Evolutionary conservation across 2,329 filamentous ascomycete genomes (phyloP).

Genomic region (Pestalotiopsis sp.): DNA sequence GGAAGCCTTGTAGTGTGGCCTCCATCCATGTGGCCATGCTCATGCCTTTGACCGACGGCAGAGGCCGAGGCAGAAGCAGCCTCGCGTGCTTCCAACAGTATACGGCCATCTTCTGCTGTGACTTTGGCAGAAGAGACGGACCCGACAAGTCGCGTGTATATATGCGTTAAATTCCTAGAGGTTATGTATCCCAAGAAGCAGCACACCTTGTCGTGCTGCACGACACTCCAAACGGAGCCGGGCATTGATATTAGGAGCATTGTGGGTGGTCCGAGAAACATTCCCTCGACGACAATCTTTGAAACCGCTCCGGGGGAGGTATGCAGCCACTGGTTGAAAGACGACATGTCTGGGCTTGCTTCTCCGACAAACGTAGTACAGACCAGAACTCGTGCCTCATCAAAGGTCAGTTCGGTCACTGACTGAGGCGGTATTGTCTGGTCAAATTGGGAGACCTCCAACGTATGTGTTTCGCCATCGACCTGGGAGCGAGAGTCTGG

Average conservation of each 20-base stretch:
- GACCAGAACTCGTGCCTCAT: slow-evolving; percentile 65
- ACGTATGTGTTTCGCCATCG: slow-evolving; percentile 28
- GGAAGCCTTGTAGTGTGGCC: slow-evolving; percentile 26
- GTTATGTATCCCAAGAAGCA: slow-evolving; percentile 67
- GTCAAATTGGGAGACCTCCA: slow-evolving; percentile 37
- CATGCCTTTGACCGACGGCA: slow-evolving; percentile 32
- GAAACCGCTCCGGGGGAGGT: slow-evolving; percentile 58
- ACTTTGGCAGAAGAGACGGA: slow-evolving; percentile 51
- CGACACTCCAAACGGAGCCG: slow-evolving; percentile 63
- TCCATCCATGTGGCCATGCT: slow-evolving; percentile 19
- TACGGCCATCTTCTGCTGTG: slow-evolving; percentile 56
- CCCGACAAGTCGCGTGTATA: slow-evolving; percentile 62
- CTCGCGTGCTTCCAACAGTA: slow-evolving; percentile 57
- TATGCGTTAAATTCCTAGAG: slow-evolving; percentile 68
- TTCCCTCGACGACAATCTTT: slow-evolving; percentile 66
- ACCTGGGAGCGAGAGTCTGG: slow-evolving; percentile 28
- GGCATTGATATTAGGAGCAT: slow-evolving; percentile 70
- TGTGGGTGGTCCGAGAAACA: slow-evolving; percentile 69
- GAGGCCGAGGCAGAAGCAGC: slow-evolving; percentile 32
- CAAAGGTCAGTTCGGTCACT: slow-evolving; percentile 60
- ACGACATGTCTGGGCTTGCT: slow-evolving; percentile 66
- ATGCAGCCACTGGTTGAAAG: slow-evolving; percentile 68
- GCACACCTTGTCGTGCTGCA: slow-evolving; percentile 69
- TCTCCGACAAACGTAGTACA: slow-evolving; percentile 70
- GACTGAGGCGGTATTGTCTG: slow-evolving; percentile 49